These are phyloP conservation scores for Trichoderma reesei DNA, from an alignment of 495 filamentous ascomycete genomes.

Conservation along the genomic window DNA sequence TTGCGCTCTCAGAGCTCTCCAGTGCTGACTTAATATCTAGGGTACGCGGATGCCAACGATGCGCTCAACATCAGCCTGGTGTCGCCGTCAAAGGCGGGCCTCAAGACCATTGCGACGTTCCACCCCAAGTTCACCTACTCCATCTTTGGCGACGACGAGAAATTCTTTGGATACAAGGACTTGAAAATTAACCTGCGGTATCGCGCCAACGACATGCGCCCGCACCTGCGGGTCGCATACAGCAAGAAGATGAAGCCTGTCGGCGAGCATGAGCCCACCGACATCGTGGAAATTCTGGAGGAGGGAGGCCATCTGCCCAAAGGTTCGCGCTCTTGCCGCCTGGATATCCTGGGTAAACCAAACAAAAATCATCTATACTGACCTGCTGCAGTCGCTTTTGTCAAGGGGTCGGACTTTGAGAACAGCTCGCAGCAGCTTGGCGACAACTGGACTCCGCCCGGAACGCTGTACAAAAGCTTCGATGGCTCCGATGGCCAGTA, in stretches of 20 bases:
- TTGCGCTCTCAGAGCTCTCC: background rate
- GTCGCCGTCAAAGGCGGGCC: constrained; percentile 42
- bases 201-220: constrained; percentile 70
- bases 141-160: constrained; percentile 85
- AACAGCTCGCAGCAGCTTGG: constrained; percentile 43
- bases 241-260: constrained; percentile 63
- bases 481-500: constrained; percentile 27
- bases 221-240: constrained; percentile 61
- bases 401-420: constrained; percentile 48
- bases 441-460: constrained; percentile 51
- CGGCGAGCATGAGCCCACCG: constrained; percentile 57
- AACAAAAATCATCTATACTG: too few species aligned
- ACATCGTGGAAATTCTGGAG: constrained; percentile 55
- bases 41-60: constrained; percentile 67
- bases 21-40: constrained; percentile 32
- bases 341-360: background rate
- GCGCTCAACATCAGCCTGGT: constrained; percentile 63
- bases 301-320: constrained; percentile 50
- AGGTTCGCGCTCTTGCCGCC: constrained; percentile 33
- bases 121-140: constrained; percentile 81
- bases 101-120: constrained; percentile 56
- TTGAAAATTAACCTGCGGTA: constrained; percentile 68
- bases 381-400: constrained; percentile 47
- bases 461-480: constrained; percentile 34
- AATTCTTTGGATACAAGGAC: constrained; percentile 80